Conservation (phyloP, 1,139 yeast genomes). For the Lodderomyces pseudojiufengensis region DNA sequence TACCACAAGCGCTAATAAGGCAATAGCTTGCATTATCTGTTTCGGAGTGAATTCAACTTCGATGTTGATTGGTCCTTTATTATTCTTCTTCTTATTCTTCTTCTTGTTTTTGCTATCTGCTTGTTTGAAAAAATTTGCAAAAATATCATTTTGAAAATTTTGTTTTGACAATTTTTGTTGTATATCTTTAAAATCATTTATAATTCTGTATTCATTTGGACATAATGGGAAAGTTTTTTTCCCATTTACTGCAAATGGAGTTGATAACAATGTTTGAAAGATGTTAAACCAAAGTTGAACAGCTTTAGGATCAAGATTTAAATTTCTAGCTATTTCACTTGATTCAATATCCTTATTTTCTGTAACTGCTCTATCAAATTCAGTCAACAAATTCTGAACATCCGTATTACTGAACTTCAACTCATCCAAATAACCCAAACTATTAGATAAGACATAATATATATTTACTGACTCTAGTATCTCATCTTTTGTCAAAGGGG, state of each 20-base stretch:
- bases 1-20: slow-evolving; percentile 1
- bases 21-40: slow-evolving; percentile 30
- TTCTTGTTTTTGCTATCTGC: slow-evolving; percentile 9
- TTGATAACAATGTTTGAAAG: slow-evolving; percentile 27
- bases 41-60: slow-evolving; percentile 26
- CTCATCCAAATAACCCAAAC: slow-evolving; percentile 28
- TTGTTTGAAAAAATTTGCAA: slow-evolving; percentile 4
- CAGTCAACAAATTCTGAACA: slow-evolving; percentile 22
- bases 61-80: slow-evolving; percentile 10
- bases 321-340: slow-evolving; percentile 15
- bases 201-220: slow-evolving; percentile 25
- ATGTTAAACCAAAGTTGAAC: slow-evolving; percentile 31
- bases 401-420: slow-evolving; percentile 24
- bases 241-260: slow-evolving; percentile 27
- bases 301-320: slow-evolving; percentile 16
- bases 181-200: slow-evolving; percentile 6
- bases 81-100: slow-evolving; percentile 8
- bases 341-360: slow-evolving; percentile 12
- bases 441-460: slow-evolving; percentile 31
- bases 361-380: slow-evolving; percentile 16
- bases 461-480: slow-evolving; percentile 27
- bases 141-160: slow-evolving; percentile 2
- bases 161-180: slow-evolving; percentile 4
- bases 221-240: slow-evolving; percentile 27
- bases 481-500: slow-evolving; percentile 22